A percentile compares a stretch with the other conserved stretches of the same genome.
Conservation (phyloP, 495 filamentous ascomycete genomes). For the Hypoxylon perforatum region DNA sequence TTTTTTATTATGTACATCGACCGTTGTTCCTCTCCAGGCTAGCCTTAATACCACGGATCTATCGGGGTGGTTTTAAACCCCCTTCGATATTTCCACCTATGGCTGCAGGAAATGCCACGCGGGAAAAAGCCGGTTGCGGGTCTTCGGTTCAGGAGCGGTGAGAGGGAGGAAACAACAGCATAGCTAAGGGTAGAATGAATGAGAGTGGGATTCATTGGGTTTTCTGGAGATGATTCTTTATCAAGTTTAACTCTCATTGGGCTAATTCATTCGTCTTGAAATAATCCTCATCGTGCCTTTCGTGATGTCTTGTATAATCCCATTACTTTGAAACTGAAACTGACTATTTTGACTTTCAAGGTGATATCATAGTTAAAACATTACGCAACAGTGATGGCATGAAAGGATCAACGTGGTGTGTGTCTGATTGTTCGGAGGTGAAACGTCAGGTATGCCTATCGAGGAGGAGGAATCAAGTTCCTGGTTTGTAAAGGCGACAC, state of each 20-base stretch:
- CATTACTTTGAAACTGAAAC: too few species aligned
- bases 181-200: conserved; percentile 32
- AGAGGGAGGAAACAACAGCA: conserved; percentile 27
- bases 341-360: too few species aligned
- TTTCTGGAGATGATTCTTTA: conserved; percentile 35
- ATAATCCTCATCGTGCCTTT: neutral
- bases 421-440: conserved; percentile 23
- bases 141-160: conserved; percentile 29
- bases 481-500: too few species aligned
- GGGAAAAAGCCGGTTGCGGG: conserved; percentile 30
- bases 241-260: conserved; percentile 23
- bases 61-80: conserved; percentile 18
- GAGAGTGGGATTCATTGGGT: conserved; percentile 27
- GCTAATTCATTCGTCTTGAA: conserved; percentile 4
- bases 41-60: conserved; percentile 25
- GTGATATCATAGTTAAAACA: too few species aligned
- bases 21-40: conserved; percentile 26
- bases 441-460: conserved; percentile 22
- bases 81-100: conserved; percentile 16
- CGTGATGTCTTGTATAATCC: neutral
- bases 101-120: conserved; percentile 17
- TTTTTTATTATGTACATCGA: conserved; percentile 34
- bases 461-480: neutral
- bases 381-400: too few species aligned
- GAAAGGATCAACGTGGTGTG: too few species aligned